Evolutionary conservation across 148 eudicot species (phyloP).

Genomic region (Camellia japonica): DNA sequence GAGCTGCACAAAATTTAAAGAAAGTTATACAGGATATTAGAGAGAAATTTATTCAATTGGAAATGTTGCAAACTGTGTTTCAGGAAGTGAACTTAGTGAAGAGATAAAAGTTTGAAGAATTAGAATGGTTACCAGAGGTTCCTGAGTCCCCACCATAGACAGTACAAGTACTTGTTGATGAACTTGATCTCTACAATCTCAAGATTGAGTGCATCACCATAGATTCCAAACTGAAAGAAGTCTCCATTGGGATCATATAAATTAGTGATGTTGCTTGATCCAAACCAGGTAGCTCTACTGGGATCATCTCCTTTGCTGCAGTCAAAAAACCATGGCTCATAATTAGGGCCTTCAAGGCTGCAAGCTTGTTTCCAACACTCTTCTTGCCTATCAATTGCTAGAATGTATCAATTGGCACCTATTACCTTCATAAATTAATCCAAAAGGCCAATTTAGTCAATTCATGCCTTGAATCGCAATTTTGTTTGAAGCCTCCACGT

Average conservation of each 20-base stretch:
- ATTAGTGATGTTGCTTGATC: slow-evolving; percentile 18
- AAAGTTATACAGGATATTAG: too few species aligned
- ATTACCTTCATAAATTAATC: background rate
- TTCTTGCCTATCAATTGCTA: slow-evolving; percentile 28
- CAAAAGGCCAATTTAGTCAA: background rate
- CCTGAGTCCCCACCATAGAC: slow-evolving; percentile 23
- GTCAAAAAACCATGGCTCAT: slow-evolving; percentile 13
- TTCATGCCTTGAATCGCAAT: too few species aligned
- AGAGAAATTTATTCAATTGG: too few species aligned
- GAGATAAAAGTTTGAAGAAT: too few species aligned
- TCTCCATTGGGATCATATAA: slow-evolving; percentile 21
- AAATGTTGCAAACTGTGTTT: too few species aligned
- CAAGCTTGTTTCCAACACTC: slow-evolving; percentile 30
- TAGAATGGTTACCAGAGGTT: slow-evolving; percentile 16
- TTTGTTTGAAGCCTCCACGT: too few species aligned
- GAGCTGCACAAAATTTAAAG: slow-evolving; percentile 2
- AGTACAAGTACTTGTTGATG: slow-evolving; percentile 15
- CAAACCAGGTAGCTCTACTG: slow-evolving; percentile 12
- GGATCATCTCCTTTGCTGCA: slow-evolving; percentile 16
- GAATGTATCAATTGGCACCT: slow-evolving; percentile 33
- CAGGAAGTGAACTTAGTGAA: too few species aligned
- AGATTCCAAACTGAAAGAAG: slow-evolving; percentile 32
- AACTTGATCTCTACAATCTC: background rate
- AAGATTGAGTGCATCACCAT: slow-evolving; percentile 13
- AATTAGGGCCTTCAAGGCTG: background rate